Evolutionary conservation across 2,329 filamentous ascomycete genomes (phyloP).

Genomic region (Colletotrichum sp.): DNA sequence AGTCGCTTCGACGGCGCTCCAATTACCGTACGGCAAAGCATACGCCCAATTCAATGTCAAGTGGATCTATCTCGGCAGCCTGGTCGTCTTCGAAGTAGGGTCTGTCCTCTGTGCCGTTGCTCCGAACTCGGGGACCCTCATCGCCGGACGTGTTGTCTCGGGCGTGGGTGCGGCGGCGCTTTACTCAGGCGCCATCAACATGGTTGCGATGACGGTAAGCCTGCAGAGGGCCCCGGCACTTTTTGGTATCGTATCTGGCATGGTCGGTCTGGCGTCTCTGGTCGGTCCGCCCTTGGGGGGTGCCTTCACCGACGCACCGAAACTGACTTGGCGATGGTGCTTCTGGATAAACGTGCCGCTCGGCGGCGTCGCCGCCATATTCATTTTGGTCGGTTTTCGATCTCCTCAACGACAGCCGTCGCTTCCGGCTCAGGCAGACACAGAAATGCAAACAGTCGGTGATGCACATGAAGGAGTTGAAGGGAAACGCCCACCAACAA

Average conservation of each 20-base stretch:
- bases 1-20: slow-evolving; percentile 27
- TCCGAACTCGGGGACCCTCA: slow-evolving; percentile 52
- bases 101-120: slow-evolving; percentile 48
- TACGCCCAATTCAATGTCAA: slow-evolving; percentile 57
- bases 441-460: neutral
- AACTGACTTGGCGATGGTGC: slow-evolving; percentile 40
- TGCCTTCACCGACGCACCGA: slow-evolving; percentile 36
- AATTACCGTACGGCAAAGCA: slow-evolving; percentile 58
- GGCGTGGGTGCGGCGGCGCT: slow-evolving; percentile 56
- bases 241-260: slow-evolving; percentile 49
- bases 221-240: slow-evolving; percentile 48
- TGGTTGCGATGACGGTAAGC: slow-evolving; percentile 40
- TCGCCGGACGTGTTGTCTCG: slow-evolving; percentile 56
- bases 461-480: neutral
- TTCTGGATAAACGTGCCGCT: slow-evolving; percentile 41
- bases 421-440: slow-evolving; percentile 45
- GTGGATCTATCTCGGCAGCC: slow-evolving; percentile 46
- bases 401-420: slow-evolving; percentile 14
- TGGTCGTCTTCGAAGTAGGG: slow-evolving; percentile 48
- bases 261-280: slow-evolving; percentile 47
- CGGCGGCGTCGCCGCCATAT: neutral
- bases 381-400: neutral
- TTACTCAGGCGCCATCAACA: slow-evolving; percentile 54
- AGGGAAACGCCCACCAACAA: neutral
- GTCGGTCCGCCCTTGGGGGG: slow-evolving; percentile 38